Percentiles rank a stretch among this genome's conserved stretches.
phyloP scores from a whole-genome alignment of 2,329 filamentous ascomycete genomes.

The Cordyceps cicadae region DNA sequence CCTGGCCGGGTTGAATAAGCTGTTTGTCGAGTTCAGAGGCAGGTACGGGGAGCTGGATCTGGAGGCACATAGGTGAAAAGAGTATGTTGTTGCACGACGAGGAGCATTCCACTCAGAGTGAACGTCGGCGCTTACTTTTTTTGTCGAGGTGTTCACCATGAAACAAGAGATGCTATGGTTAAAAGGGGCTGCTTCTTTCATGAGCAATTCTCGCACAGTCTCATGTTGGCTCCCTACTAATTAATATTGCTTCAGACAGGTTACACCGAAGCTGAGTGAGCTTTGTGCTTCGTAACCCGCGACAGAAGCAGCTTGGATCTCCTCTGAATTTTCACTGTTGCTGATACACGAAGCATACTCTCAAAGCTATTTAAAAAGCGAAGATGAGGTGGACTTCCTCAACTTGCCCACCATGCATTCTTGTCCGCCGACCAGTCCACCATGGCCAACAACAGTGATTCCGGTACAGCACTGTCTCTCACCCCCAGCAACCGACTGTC shows the following conservation, averaged over 20 bases:
- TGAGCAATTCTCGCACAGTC: no score
- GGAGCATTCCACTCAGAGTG: not conserved
- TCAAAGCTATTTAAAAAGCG: not conserved
- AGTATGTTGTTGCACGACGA: not conserved
- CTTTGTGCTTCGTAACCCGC: no score
- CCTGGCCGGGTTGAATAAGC: conserved; percentile 12
- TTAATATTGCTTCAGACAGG: no score
- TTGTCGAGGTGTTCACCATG: not conserved
- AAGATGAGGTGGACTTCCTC: not conserved
- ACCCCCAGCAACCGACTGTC: not conserved
- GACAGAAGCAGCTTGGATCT: no score
- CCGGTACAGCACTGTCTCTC: not conserved
- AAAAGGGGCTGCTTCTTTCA: no score
- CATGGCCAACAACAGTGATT: not conserved
- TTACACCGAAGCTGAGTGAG: no score
- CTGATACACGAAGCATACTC: no score
- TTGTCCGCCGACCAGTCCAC: no score
- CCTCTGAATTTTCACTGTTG: no score
- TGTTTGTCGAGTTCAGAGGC: conserved; percentile 11
- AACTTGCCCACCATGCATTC: not conserved
- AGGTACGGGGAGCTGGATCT: conserved; percentile 5
- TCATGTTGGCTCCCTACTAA: no score
- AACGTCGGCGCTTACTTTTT: no score
- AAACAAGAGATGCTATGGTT: not conserved
- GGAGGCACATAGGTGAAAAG: not conserved